These are phyloP conservation scores for Cladobotryum mycophilum DNA, from an alignment of 2,329 filamentous ascomycete genomes.

Conservation along the genomic window DNA sequence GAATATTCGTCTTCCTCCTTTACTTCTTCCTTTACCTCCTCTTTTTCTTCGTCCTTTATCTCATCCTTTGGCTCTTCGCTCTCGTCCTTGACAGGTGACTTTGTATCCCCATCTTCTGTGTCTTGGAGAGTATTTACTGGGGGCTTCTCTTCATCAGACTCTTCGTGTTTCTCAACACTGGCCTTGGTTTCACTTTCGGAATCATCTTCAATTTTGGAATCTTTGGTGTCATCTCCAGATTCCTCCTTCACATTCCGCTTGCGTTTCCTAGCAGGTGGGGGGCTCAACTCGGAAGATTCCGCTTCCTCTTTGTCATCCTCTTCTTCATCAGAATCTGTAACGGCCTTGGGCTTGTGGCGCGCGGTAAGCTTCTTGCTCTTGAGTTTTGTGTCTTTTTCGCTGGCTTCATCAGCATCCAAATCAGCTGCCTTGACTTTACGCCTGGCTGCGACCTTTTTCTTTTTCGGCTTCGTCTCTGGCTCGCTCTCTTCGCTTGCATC, in stretches of 20 bases:
- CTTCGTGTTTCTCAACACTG: slow-evolving; percentile 6
- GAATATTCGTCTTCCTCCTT: slow-evolving; percentile 35
- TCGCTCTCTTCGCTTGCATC: not conserved
- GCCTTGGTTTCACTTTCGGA: not conserved
- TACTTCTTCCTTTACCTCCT: slow-evolving; percentile 17
- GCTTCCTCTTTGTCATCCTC: slow-evolving; percentile 8
- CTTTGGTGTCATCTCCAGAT: slow-evolving; percentile 10
- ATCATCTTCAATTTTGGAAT: not conserved
- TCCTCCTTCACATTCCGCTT: slow-evolving; percentile 12
- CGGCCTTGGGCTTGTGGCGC: not conserved
- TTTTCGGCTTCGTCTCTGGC: slow-evolving; percentile 7
- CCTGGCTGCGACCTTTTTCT: slow-evolving; percentile 8
- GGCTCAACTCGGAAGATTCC: slow-evolving; percentile 2
- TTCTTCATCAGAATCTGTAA: not conserved
- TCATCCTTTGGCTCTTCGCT: not conserved
- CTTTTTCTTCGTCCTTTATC: slow-evolving; percentile 13
- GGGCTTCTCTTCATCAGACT: slow-evolving; percentile 6
- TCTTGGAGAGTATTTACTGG: slow-evolving; percentile 1
- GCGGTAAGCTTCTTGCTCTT: not conserved
- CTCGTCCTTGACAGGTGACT: slow-evolving; percentile 5
- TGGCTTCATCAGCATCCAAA: not conserved
- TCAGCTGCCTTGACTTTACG: slow-evolving; percentile 11
- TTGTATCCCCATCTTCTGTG: slow-evolving; percentile 9
- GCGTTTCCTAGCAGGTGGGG: slow-evolving; percentile 7
- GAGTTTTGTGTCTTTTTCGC: slow-evolving; percentile 1